Evolutionary conservation across 345 rosid species (phyloP), one percentile per base, ranked within the genome.

Genomic region (Triadica sebifera): DNA sequence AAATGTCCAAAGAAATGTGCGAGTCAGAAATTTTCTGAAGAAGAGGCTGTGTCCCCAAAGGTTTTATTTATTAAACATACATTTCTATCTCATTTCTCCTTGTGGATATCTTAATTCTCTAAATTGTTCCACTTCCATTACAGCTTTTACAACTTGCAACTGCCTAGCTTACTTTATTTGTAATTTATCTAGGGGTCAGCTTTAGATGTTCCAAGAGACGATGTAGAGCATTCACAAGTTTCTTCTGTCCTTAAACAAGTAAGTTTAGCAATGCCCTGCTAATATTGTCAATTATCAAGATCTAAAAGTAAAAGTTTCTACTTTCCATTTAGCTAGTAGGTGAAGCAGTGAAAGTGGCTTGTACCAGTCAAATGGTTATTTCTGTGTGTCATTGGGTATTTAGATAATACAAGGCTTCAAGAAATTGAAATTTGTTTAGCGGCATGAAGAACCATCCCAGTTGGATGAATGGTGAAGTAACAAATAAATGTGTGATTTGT

Each of bases 1-100:
- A 86, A 87, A 81, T 89, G 96, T 77, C 25, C 82, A 65, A 89
- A 82, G 59, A 82, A 60, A 74, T 19, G 76, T 10, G 75, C n/a
- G 60, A 37, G 75, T 73, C 75, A 78, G 56, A 70, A 66, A 67
- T 85, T 81, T 64, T 39, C 79, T 29, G 93, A 92, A 78, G 89
- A 85, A 1, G 87, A 83, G 64, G 68, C 17, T 4, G 60, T 55
- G 9, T 7, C 59, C 79, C 75, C 83, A 45, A 87, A 89, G 91
- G 92, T 88, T 52, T 62, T 45, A 4, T 63, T 77, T 73, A 15
- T n/a, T 68, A 19, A 62, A 56, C 46, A 4, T 46, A 13, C 60
- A 43, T 51, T 59, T 57, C 37, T 51, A 57, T 51, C 70, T 24
- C 19, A 10, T 65, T 63, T 37, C 0, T 63, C 41, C 55, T 72